These are phyloP conservation scores for Rhizopogon parksii DNA, from an alignment of 1,284 basidiomycete species.

Conservation along the genomic window DNA sequence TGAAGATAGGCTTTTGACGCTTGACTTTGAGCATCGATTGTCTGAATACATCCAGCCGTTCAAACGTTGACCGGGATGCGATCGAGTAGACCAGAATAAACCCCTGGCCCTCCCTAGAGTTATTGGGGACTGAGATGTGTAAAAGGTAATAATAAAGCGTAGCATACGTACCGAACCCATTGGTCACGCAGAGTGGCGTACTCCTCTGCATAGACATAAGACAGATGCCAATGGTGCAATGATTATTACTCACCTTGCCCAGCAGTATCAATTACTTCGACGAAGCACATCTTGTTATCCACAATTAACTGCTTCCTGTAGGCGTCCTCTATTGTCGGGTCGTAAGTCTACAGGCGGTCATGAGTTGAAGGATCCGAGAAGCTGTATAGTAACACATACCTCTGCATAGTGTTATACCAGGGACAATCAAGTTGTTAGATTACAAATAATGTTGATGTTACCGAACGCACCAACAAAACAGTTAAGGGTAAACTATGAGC, in stretches of 20 bases:
- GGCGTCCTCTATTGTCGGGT: constrained; percentile 93
- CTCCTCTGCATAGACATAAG: constrained; percentile 58
- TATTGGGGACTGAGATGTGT: constrained; percentile 11
- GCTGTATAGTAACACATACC: constrained; percentile 29
- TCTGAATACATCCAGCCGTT: constrained; percentile 90
- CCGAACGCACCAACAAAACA: constrained; percentile 76
- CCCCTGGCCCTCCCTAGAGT: constrained; percentile 87
- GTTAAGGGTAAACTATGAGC: constrained; percentile 76
- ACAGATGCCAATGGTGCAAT: constrained; percentile 8
- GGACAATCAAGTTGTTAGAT: constrained; percentile 6
- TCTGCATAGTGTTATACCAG: constrained; percentile 31
- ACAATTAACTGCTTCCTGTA: constrained; percentile 90
- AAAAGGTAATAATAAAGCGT: background rate
- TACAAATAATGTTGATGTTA: constrained; percentile 5
- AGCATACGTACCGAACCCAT: constrained; percentile 80
- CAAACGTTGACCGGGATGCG: constrained; percentile 89
- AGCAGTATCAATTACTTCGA: constrained; percentile 91
- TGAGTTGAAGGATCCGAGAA: constrained; percentile 10
- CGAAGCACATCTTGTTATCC: constrained; percentile 86
- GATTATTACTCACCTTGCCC: constrained; percentile 69
- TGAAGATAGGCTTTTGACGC: constrained; percentile 77
- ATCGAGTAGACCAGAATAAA: constrained; percentile 99
- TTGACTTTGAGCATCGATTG: constrained; percentile 94
- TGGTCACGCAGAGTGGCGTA: constrained; percentile 97
- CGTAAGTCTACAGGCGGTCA: constrained; percentile 56